phyloP scores from a whole-genome alignment of 2,329 filamentous ascomycete species.

The Calycina herbarum region DNA sequence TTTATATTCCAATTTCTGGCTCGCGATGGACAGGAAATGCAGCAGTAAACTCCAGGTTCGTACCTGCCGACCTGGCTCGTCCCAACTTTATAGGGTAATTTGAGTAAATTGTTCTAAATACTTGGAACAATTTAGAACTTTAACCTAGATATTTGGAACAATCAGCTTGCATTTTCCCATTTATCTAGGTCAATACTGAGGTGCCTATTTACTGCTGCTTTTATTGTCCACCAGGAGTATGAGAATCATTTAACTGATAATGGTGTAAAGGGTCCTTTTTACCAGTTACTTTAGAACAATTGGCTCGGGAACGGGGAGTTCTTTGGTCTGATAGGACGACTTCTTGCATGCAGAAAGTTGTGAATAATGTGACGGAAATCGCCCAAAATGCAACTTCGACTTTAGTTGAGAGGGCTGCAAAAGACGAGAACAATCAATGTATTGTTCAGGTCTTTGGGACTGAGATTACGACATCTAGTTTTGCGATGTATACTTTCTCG shows the following conservation, averaged over 20 bases:
- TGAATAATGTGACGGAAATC: conserved; percentile 22
- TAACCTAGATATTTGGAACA: no score
- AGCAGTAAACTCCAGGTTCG: no score
- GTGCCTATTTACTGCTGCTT: no score
- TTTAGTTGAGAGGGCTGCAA: conserved; percentile 28
- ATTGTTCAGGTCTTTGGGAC: conserved; percentile 77
- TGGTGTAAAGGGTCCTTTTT: conserved; percentile 74
- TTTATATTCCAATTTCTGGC: conserved; percentile 19
- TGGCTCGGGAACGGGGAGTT: conserved; percentile 87
- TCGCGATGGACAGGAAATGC: no score
- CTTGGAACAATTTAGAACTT: no score
- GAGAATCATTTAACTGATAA: neutral
- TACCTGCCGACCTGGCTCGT: no score
- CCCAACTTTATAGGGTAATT: no score
- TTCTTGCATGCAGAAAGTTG: conserved; percentile 56
- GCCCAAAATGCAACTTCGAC: conserved; percentile 10
- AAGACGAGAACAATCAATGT: conserved; percentile 50
- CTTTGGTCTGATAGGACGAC: conserved; percentile 73
- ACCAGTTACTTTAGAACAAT: conserved; percentile 87
- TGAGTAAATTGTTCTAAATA: no score
- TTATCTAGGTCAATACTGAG: no score
- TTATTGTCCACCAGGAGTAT: no score
- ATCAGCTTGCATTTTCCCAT: no score
- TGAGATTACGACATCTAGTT: conserved; percentile 92
- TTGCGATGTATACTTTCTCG: conserved; percentile 98